Evolutionary conservation across 1,284 basidiomycete species (phyloP).

Genomic region (Ceratobasidium sp.): DNA sequence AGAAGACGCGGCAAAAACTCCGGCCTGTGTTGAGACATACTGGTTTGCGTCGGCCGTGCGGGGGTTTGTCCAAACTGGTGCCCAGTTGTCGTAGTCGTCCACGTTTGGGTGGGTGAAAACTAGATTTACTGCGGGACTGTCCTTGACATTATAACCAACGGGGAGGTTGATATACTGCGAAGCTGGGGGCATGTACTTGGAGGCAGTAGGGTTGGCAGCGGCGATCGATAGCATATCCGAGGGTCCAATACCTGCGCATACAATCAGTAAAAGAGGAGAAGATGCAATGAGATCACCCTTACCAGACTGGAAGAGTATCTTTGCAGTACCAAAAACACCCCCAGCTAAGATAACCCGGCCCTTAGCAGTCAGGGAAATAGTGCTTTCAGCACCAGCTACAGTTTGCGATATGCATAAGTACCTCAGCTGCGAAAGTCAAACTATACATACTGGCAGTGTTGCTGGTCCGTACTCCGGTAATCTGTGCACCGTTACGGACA

Average conservation of each 20-base stretch:
- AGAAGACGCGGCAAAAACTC: conserved; percentile 67
- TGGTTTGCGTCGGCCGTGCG: conserved; percentile 65
- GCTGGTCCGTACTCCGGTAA: conserved; percentile 70
- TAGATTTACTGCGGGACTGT: conserved; percentile 73
- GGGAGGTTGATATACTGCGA: conserved; percentile 68
- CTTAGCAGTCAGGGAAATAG: conserved; percentile 65
- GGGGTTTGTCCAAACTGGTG: conserved; percentile 63
- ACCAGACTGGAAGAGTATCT: conserved; percentile 70
- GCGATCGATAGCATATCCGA: conserved; percentile 67
- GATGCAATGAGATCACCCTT: neutral
- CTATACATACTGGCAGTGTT: conserved; percentile 55
- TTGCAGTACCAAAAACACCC: conserved; percentile 66
- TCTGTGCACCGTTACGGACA: conserved; percentile 65
- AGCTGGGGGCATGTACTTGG: conserved; percentile 61
- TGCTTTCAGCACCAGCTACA: conserved; percentile 61
- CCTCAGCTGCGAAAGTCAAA: neutral
- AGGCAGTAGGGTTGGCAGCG: conserved; percentile 59
- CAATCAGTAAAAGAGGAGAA: neutral
- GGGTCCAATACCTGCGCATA: conserved; percentile 61
- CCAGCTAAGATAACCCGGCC: conserved; percentile 70
- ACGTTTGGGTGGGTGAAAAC: conserved; percentile 72
- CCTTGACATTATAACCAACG: conserved; percentile 64
- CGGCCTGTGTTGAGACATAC: conserved; percentile 64
- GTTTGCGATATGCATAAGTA: conserved; percentile 35
- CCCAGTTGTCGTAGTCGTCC: conserved; percentile 72